Conservation (phyloP, 2,329 filamentous ascomycete species). For the Macrophomina pseudophaseolina region DNA sequence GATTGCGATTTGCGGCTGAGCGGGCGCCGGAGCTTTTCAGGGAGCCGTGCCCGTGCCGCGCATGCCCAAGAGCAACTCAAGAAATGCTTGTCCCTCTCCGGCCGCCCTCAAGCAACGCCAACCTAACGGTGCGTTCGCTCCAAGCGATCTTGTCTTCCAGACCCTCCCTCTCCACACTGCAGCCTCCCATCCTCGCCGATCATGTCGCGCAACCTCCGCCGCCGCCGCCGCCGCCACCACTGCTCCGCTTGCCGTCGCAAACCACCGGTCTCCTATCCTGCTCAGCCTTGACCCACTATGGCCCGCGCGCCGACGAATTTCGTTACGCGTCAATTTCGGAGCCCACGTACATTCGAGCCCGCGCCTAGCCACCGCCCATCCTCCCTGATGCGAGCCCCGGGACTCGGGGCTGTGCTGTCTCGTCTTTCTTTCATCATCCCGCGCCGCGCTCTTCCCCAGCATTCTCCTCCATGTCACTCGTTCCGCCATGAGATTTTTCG, state of each 20-base stretch:
- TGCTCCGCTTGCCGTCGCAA: not conserved
- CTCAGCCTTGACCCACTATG: constrained; percentile 21
- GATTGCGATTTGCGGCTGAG: constrained; percentile 8
- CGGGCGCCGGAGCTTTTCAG: not conserved
- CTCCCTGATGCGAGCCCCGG: constrained; percentile 10
- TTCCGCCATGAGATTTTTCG: constrained; percentile 26
- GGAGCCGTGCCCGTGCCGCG: constrained; percentile 14
- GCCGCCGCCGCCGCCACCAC: not conserved
- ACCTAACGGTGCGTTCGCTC: not conserved
- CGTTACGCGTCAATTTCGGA: constrained; percentile 29
- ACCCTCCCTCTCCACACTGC: not conserved
- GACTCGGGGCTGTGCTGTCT: constrained; percentile 9
- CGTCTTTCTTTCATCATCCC: constrained; percentile 22
- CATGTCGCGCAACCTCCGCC: not conserved
- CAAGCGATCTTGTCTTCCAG: not conserved
- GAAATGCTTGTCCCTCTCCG: constrained; percentile 14
- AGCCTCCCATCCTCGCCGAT: not conserved
- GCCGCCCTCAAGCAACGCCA: constrained; percentile 11
- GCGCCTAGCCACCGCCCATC: constrained; percentile 5
- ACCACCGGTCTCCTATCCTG: constrained; percentile 11
- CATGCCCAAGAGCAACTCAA: constrained; percentile 11
- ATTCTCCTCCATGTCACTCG: constrained; percentile 24
- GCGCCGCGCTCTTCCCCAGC: constrained; percentile 21
- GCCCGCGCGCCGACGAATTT: constrained; percentile 24
- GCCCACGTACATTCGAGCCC: constrained; percentile 2